These are phyloP conservation scores for Pseudogymnoascus sp. DNA, from an alignment of 2,329 filamentous ascomycete species.

Conservation along the genomic window DNA sequence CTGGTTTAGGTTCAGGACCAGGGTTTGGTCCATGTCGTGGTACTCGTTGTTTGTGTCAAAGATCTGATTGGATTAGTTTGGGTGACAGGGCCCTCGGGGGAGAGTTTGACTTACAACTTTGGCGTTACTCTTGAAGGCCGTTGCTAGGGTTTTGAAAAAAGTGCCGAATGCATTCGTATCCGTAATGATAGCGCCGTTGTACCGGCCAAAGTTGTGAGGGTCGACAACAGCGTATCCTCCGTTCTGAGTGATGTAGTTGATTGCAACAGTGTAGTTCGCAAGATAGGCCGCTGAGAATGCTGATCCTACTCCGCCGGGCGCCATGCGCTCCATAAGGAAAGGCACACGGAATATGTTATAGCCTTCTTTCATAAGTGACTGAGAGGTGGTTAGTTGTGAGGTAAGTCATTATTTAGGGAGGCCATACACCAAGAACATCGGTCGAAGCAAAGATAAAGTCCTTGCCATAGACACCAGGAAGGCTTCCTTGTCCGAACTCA, in stretches of 20 bases:
- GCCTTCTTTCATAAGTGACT: constrained; percentile 13
- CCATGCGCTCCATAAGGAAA: constrained; percentile 48
- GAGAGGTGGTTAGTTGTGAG: neutral
- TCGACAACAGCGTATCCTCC: constrained; percentile 39
- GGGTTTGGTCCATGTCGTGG: constrained; percentile 33
- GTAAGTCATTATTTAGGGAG: neutral
- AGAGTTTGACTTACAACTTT: constrained; percentile 27
- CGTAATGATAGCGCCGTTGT: constrained; percentile 33
- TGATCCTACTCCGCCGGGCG: constrained; percentile 38
- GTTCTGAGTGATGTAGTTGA: constrained; percentile 35
- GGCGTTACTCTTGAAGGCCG: constrained; percentile 28
- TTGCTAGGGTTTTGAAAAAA: constrained; percentile 34
- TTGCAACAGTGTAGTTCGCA: constrained; percentile 32
- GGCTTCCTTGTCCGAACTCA: constrained; percentile 48
- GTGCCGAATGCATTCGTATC: constrained; percentile 30
- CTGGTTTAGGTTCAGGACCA: constrained; percentile 35
- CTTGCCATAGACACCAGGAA: constrained; percentile 47
- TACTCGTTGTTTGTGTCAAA: constrained; percentile 40
- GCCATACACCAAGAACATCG: neutral
- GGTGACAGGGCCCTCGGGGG: constrained; percentile 29
- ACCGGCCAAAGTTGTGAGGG: constrained; percentile 44
- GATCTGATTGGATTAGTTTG: constrained; percentile 10
- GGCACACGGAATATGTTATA: constrained; percentile 47
- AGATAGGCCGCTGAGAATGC: constrained; percentile 32
- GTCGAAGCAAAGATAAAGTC: constrained; percentile 42